These are phyloP conservation scores for Filobasidium uniguttulatum DNA, from an alignment of 1,284 basidiomycete genomes.

Conservation along the genomic window DNA sequence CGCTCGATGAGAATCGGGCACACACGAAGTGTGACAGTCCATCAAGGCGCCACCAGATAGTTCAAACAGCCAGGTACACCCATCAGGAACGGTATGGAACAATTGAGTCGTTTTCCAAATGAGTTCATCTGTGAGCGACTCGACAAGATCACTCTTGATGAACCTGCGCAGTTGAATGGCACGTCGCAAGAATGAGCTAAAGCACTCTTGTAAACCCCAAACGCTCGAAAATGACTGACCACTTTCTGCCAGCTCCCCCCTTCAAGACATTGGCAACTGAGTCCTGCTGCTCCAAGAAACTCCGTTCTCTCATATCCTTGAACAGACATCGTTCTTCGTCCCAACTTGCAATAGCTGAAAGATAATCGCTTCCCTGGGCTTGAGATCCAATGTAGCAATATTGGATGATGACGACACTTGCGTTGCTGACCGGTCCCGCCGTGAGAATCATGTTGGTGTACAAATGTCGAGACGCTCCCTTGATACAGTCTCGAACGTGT, in stretches of 20 bases:
- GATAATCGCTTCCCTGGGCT: constrained; percentile 59
- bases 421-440: constrained; percentile 63
- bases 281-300: constrained; percentile 73
- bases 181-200: not conserved
- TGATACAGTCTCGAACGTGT: constrained; percentile 84
- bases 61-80: constrained; percentile 84
- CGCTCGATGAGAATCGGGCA: constrained; percentile 60
- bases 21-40: constrained; percentile 55
- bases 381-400: constrained; percentile 65
- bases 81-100: constrained; percentile 66
- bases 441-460: constrained; percentile 81
- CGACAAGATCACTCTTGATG: constrained; percentile 66
- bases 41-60: constrained; percentile 65
- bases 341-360: constrained; percentile 73
- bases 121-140: constrained; percentile 66
- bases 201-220: not conserved
- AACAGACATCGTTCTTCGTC: constrained; percentile 55
- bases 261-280: constrained; percentile 75
- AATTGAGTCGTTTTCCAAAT: constrained; percentile 66
- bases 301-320: constrained; percentile 79
- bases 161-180: constrained; percentile 35
- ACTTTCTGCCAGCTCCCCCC: constrained; percentile 69
- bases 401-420: constrained; percentile 74
- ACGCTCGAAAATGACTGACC: constrained; percentile 36
- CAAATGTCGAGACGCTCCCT: constrained; percentile 66